A percentile compares a stretch with the other conserved stretches of the same genome.
These are phyloP conservation scores for Nicotiana otophora DNA, from an alignment of 257 asterid species.

Conservation along the genomic window DNA sequence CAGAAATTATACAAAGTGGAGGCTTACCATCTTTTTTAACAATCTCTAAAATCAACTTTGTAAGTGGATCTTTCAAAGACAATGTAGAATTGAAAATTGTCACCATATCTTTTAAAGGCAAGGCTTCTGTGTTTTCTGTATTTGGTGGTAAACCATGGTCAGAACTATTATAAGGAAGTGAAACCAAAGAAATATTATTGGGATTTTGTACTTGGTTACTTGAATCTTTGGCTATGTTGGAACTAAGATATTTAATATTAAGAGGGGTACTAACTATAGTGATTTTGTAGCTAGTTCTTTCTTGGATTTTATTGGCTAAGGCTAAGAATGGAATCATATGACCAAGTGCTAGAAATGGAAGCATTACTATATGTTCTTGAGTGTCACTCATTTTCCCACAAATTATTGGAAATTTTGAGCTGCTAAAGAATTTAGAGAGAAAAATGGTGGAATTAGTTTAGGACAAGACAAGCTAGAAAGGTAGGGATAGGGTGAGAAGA, in stretches of 20 bases:
- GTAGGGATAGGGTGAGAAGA: not conserved
- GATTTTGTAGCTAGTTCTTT: slow-evolving; percentile 29
- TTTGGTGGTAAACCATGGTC: slow-evolving; percentile 67
- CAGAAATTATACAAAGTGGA: slow-evolving; percentile 82
- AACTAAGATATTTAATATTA: slow-evolving; percentile 43
- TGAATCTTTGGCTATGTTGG: slow-evolving; percentile 26
- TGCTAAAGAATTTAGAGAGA: not conserved
- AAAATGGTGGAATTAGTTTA: not conserved
- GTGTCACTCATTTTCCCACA: not conserved
- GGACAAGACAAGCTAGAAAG: not conserved
- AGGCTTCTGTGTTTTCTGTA: slow-evolving; percentile 66
- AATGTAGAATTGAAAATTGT: slow-evolving; percentile 41
- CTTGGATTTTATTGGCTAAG: slow-evolving; percentile 39
- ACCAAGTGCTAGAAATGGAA: slow-evolving; percentile 66
- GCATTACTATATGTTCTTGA: slow-evolving; percentile 45
- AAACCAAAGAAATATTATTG: slow-evolving; percentile 26
- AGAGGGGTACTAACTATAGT: slow-evolving; percentile 62
- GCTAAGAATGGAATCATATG: slow-evolving; percentile 64
- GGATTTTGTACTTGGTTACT: not conserved
- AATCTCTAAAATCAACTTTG: slow-evolving; percentile 26
- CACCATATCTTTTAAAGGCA: slow-evolving; percentile 40
- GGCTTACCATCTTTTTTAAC: slow-evolving; percentile 36
- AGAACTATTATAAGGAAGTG: slow-evolving; percentile 48
- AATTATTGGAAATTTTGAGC: not conserved
- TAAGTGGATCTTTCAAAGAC: slow-evolving; percentile 38